Base-by-base conservation (phyloP, 768 basidiomycete species). In the Scleroderma citrinum region DNA sequence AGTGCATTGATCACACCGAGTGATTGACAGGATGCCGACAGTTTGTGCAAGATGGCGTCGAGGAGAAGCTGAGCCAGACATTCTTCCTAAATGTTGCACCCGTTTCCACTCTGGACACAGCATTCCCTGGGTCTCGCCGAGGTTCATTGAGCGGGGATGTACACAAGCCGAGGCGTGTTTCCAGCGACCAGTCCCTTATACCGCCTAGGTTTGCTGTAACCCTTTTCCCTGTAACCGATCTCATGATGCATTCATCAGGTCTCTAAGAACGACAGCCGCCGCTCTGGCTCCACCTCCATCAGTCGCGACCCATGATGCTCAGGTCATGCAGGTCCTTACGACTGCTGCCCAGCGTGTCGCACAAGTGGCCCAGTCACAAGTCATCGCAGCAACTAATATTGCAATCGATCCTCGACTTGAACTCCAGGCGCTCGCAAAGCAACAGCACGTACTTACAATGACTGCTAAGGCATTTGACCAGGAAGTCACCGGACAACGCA, bases 301-400 rank as follows among this genome's bases (percentile, higher is more conserved):
- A 8, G 66, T 71, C 37, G 59, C 70, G 10, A 72, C 68, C 37
- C 76, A 74, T 49, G 83, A 87, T 53, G 82, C 78, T 14, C 83
- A 86, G 57, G 85, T 91, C 44, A 83, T 87, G 44, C 81, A 83
- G 52, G 88, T 91, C 34, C 65, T 91, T 50, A 84, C 86, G 48
- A 79, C 76, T 46, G 86, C 86, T 41, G 87, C 84, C 29, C 83
- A 87, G 57, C 83, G 85, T 38, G 84, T 91, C 20, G 84, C 83
- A 11, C 81, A 85, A 60, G 82, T 85, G 59, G 81, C 77, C 12
- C 82, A 85, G 55, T 80, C 78, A 6, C 84, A 87, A 59, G 74
- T 81, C 37, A 77, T 82, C 47, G 77, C 75, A 16, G 70, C 74
- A 17, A 70, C 74, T 30, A 70, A 70, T 20, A 68, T 66, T 24